Base-by-base conservation (phyloP, 106 monocot species). In the Vanilla planifolia region DNA sequence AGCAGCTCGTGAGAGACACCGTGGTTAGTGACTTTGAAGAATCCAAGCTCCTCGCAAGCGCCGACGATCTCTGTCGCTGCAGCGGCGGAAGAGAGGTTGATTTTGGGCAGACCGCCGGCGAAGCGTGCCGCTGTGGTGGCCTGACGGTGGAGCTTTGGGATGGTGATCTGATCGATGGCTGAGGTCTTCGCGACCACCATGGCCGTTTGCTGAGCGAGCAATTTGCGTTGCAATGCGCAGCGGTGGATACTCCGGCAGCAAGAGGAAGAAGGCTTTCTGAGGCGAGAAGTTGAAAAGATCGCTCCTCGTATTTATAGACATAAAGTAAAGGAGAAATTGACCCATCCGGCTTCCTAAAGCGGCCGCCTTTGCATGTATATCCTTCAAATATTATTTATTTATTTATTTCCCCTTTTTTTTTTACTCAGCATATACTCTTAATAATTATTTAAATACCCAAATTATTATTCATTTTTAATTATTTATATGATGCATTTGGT, bases 11-110 rank as follows among this genome's bases (percentile, higher is more conserved):
- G 16, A 0, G 81, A 25, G 22, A 86, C 59, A 1, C 80, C 82
- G 26, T 91, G 91, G 66, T 75, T 77, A 60, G 63, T 65, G 43
- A 91, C 68, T 66, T 91, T 91, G 77, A 91, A 86, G 74, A 91
- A 86, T 3, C 91, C 91, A 26, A 82, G 16, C 28, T 85, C 85
- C 59, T 82, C 80, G 43, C 82, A 85, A 15, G 91, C 85, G 33
- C 21, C 60, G 51, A 83, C 77, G 3, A 86, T 43, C 29, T 16
- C 42, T 3, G 43, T 27, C 13, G 43, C 28, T 4, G 67, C 22
- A 23, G 17, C 33, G 8, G 68, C 70, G 0, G 13, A 11, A 0
- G 74, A 68, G 29, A 82, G 79, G 65, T 91, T 77, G 48, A 91
- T 39, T 11, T 46, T 51, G 0, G 85, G 85, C 3, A 55, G 5